Base-by-base conservation (phyloP, 2,329 filamentous ascomycete species). In the Aspergillus ruber region DNA sequence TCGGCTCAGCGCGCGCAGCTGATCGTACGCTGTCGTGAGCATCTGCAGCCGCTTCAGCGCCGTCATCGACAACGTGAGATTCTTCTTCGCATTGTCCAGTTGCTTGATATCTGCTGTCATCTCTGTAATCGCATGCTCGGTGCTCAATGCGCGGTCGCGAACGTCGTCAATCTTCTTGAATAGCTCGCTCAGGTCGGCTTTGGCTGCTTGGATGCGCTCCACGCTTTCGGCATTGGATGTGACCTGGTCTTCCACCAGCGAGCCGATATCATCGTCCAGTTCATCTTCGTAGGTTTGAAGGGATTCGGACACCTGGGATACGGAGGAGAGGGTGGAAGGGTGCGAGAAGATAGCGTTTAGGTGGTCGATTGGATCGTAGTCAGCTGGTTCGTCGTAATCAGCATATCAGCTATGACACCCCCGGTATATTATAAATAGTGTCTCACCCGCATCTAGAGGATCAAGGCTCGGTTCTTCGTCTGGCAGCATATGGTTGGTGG, bases 71-170 rank as follows among this genome's bases (percentile, higher is more conserved):
- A 95, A 78, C 8, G 93, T 96, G 52, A 98, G 78, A 70, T 98
- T 98, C 68, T 86, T 86, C 76, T 98, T 98, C 33, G 93, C 96
- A 68, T 87, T 88, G 70, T 98, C 93, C 55, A 98, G 79, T 56
- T 91, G 84, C 74, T 98, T 98, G 68, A 98, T 98, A 64, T 98
- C 93, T 49, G 93, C 90, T 51, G 93, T 98, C 93, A 98, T 98
- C 57, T 90, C 90, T 42, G 91, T 96, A 64, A 98, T 98, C 56
- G 90, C 86, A 66, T 90, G 85, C 70, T 98, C 93, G 17, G 93
- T 97, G 75, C 90, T 84, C 59, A 94, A 81, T 33, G 93, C 93
- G 45, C 91, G 83, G 59, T 85, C 85, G 47, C 90, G 87, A 47
- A 98, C 91, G 55, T 84, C 87, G 68, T 97, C 91, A 67, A 98